Base-by-base conservation (phyloP, 306 rosid genomes). In the Ochetophila trinervis region DNA sequence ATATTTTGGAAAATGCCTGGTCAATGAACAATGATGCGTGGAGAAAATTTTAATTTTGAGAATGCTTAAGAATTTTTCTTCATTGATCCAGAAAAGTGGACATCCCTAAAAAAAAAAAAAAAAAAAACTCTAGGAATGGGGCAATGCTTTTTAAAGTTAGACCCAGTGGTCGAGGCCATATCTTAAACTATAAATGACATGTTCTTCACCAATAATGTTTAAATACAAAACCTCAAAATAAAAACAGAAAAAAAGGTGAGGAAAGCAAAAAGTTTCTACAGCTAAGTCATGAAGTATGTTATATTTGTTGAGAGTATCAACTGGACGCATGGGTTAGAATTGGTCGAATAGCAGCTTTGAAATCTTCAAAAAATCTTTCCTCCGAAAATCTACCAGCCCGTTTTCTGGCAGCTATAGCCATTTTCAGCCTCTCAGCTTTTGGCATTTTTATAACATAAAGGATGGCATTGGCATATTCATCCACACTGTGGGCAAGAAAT, bases 391-490 rank as follows among this genome's bases (percentile, higher is more conserved):
- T 82, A 50, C n/a, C 67, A 15, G 96, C 98, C 8, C 98, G 83
- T 63, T 51, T 78, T 79, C 98, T 87, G 19, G 98, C 95, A 19
- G 97, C 93, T 8, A 79, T 83, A 58, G 98, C 96, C 87, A 93
- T 86, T 71, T 70, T 12, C 24, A 87, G 85, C 78, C 91, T 82
- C 77, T 86, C 88, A 1, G 15, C 40, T 70, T 84, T 83, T 10
- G 93, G 65, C 97, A 89, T 93, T 53, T 70, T 72, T 63, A 93
- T 17, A 47, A 86, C 60, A 23, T 62, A 66, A 77, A 81, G 73
- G 65, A 93, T 86, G 62, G 96, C 89, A 22, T 89, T 94, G 35
- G 96, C 88, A 80, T 89, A 93, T 78, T 93, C 98, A 24, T 93
- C 82, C 19, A 81, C 65, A 15, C 77, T 76, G 57, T 80, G 22